Percentiles rank a stretch among this genome's conserved stretches.
These are phyloP conservation scores for Blastocladiella britannica DNA, from an alignment of 192 early-diverging fungal species.

Conservation along the genomic window DNA sequence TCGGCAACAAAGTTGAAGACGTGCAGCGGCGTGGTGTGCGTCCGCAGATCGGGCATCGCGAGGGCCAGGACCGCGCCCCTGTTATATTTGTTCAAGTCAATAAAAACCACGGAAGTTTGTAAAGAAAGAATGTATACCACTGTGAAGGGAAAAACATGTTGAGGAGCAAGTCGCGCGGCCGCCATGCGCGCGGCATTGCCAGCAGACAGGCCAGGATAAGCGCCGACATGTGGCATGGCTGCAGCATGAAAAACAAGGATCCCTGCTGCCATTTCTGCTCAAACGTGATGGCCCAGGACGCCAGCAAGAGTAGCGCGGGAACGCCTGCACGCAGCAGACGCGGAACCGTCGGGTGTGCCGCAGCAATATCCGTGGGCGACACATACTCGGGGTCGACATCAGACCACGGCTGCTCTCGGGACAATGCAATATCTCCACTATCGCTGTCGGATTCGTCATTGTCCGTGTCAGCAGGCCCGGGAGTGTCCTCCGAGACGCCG, in stretches of 20 bases:
- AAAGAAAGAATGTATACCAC: no score
- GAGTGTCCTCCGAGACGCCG: no score
- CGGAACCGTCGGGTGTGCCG: no score
- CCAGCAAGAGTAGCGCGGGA: constrained; percentile 8
- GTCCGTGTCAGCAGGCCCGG: no score
- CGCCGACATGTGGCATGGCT: constrained; percentile 34
- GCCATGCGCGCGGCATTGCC: constrained; percentile 14
- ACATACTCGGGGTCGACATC: no score
- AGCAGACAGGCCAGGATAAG: constrained; percentile 18
- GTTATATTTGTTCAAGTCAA: no score
- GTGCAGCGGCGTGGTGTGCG: constrained; percentile 20
- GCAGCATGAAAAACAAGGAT: constrained; percentile 23
- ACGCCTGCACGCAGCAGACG: no score
- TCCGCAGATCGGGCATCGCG: constrained; percentile 25
- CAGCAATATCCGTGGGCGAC: no score
- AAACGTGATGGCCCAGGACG: constrained; percentile 17
- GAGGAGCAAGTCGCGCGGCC: constrained; percentile 20
- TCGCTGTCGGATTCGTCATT: no score
- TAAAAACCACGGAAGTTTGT: no score
- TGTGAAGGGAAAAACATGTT: constrained; percentile 30
- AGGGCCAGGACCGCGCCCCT: constrained; percentile 27
- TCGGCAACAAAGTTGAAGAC: constrained; percentile 27
- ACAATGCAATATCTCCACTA: no score
- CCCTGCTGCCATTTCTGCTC: constrained; percentile 19
- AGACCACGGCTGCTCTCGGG: no score